A percentile compares a stretch with the other conserved stretches of the same genome.
Conservation (phyloP, 2,329 filamentous ascomycete genomes). For the Aschersonia sp. region DNA sequence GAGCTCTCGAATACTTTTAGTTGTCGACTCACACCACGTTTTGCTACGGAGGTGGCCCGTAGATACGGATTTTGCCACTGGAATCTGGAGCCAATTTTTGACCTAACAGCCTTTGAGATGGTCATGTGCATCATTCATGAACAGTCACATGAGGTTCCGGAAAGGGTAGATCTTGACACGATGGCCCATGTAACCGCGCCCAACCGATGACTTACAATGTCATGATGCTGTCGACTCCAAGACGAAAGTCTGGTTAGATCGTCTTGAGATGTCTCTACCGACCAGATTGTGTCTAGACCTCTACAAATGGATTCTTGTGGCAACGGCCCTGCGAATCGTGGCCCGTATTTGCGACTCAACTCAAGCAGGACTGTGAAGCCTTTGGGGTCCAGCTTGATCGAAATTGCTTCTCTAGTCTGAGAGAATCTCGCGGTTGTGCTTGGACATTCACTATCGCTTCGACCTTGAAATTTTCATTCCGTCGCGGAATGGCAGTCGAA, state of each 20-base stretch:
- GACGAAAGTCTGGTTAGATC: slow-evolving; percentile 4
- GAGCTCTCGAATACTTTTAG: too few species aligned
- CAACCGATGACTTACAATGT: slow-evolving; percentile 8
- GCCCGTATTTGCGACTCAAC: too few species aligned
- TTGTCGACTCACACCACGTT: too few species aligned
- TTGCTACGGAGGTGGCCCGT: too few species aligned
- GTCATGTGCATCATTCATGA: slow-evolving; percentile 8
- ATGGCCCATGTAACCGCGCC: slow-evolving; percentile 6
- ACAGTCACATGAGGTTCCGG: slow-evolving; percentile 3
- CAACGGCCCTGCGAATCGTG: too few species aligned
- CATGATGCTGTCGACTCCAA: slow-evolving; percentile 6
- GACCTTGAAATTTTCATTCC: too few species aligned
- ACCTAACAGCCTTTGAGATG: slow-evolving; percentile 6
- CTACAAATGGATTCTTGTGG: slow-evolving; percentile 3
- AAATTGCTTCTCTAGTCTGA: too few species aligned
- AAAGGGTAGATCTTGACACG: neutral
- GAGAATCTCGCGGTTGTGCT: too few species aligned
- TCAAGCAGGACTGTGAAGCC: too few species aligned
- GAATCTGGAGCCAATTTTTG: slow-evolving; percentile 7
- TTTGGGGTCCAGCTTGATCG: too few species aligned
- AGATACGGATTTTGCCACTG: slow-evolving; percentile 5
- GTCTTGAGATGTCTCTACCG: slow-evolving; percentile 1
- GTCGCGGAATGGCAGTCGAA: too few species aligned
- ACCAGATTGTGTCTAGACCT: slow-evolving; percentile 1
- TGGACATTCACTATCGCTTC: too few species aligned